Base-by-base conservation (phyloP, 1,284 basidiomycete species). In the Melanopsichium pennsylvanicum region DNA sequence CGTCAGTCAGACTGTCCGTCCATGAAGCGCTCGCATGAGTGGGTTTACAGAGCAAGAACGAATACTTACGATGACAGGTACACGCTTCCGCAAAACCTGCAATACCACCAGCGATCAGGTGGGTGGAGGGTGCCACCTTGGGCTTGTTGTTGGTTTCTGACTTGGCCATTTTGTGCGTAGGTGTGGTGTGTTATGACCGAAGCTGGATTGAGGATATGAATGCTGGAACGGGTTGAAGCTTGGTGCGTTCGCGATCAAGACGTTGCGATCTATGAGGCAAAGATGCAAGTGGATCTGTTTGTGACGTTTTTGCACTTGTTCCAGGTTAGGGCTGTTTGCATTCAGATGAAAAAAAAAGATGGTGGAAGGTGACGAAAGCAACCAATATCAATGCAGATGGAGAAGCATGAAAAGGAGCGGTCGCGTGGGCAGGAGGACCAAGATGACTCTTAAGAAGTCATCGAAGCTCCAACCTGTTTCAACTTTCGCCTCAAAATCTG, bases 71-170 rank as follows among this genome's bases (percentile, higher is more conserved):
- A 68, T 81, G 79, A 62, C 79, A 81, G 26, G 75, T 79, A 60
- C 73, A 76, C 40, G 79, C 79, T 57, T 81, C 79, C 35, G 79
- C 78, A 47, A 81, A 79, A 33, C 79, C 79, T 43, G 79, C 79
- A 33, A 80, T 75, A 63, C 79, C 79, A 66, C 79, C 79, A 25
- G 79, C 79, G 52, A 81, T 79, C 36, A 81, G 61, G 46, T 81
- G 79, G 35, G 78, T 80, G 26, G 78, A 79, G 12, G 79, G 75
- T 2, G 78, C 72, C 42, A 77, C 76, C 66, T 79, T 79, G 27
- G 70, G 52, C 69, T 79, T 76, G 32, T 74, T 73, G 55, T 70
- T 68, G n/a, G 43, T 22, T 2, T 47, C 32, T 3, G 54, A 11
- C 39, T 61, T 56, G 6, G 64, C 33, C 66, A 62, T 69, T 36